Conservation (phyloP, 192 early-diverging fungal genomes). For the Backusella tarrabulga region DNA sequence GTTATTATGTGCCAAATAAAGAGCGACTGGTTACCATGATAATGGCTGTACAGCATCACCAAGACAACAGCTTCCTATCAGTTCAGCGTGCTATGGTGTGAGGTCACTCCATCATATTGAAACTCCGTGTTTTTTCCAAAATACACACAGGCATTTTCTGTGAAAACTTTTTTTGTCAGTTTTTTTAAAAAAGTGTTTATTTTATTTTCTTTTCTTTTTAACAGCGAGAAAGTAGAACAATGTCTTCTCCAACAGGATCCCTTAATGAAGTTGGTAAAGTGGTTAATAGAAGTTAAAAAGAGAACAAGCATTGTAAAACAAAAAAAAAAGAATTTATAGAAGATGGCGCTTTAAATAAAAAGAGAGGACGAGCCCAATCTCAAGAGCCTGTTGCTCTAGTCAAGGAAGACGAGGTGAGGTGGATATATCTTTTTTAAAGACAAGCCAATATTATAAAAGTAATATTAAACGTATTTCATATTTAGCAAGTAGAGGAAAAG, state of each 20-base stretch:
- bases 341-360: constrained; percentile 26
- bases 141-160: not conserved
- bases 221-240: not conserved
- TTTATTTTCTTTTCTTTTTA: not conserved
- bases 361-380: constrained; percentile 36
- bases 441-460: not conserved
- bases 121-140: not conserved
- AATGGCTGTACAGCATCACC: no score
- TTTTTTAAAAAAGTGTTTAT: not conserved
- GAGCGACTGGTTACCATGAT: no score
- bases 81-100: not conserved
- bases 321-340: not conserved
- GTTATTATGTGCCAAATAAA: no score
- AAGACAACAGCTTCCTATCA: no score
- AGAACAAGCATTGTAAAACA: not conserved
- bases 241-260: constrained; percentile 19
- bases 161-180: not conserved
- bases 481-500: constrained; percentile 11
- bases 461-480: not conserved
- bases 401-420: constrained; percentile 1
- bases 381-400: constrained; percentile 22
- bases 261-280: constrained; percentile 10
- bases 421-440: not conserved
- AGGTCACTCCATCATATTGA: not conserved
- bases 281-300: not conserved